Evolutionary conservation across 192 early-diverging fungal genomes (phyloP), one percentile per base, ranked within the genome.

Genomic region (Coemansia sp.): DNA sequence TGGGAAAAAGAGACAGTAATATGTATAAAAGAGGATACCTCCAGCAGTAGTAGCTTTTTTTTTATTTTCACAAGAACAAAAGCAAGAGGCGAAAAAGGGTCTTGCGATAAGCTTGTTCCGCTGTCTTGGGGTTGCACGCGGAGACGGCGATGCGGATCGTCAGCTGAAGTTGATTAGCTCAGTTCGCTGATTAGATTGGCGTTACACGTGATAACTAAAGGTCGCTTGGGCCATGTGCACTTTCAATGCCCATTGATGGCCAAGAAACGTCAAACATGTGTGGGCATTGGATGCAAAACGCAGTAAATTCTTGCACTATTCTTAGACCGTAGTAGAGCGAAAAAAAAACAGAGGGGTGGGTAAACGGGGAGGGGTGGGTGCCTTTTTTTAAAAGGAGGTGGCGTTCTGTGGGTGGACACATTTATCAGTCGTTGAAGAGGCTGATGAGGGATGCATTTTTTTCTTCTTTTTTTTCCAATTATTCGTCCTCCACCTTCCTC

Each of bases 401-500:
- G 43, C 43, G 43, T 45, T 45, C 18, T 20, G 43, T 45, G 43
- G 18, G 43, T 18, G 43, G 24, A 11, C 33, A 33, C 56, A 58
- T 58, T 58, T 58, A 58, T 23, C 56, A 58, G 56, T 58, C 56
- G 7, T 14, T 31, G 31, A 48, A 48, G 20, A 24, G 48, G 21
- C 11, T 51, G 48, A 16, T 28, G 51, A 55, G 24, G 51, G 26
- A 28, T n/a, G 23, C 23, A 9, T 9, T 10, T 26, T 16, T 51
- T 55, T 55, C 31, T 55, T 53, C 23, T 61, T 24, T 23, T 5
- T 51, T 2, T 51, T 9, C 16, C 33, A 33, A 5, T 58, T 58
- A 58, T 58, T 58, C 56, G n/a, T n/a, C 16, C 56, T 58, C 56
- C 35, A 18, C 56, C 56, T 58, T 34, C 21, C 34, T 36, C 26